phyloP scores from a whole-genome alignment of 139 green algal genomes.

The Micromonas pusilla region DNA sequence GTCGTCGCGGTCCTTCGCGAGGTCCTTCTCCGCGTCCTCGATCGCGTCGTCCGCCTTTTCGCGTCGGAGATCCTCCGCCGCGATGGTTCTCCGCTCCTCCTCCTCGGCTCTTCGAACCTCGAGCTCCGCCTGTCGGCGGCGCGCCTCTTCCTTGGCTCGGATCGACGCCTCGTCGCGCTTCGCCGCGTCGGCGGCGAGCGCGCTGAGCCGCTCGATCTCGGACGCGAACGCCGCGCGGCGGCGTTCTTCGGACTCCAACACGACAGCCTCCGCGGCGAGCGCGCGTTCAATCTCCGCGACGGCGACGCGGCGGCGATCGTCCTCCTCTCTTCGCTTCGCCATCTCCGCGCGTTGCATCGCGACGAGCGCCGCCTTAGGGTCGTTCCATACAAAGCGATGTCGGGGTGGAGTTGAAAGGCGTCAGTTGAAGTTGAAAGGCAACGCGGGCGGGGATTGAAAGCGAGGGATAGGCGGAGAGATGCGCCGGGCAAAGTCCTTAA shows the following conservation, averaged over 20 bases:
- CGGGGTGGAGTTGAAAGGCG: too few species aligned
- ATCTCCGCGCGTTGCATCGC: neutral
- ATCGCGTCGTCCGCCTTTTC: neutral
- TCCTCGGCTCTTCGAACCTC: neutral
- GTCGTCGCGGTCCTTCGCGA: neutral
- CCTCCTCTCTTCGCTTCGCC: neutral
- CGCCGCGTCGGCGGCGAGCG: neutral
- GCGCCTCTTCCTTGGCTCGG: neutral
- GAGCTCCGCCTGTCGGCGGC: neutral
- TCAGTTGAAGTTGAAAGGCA: too few species aligned
- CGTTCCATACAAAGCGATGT: too few species aligned
- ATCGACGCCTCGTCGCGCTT: neutral
- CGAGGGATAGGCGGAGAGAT: too few species aligned
- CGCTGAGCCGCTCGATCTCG: neutral
- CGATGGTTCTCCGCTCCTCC: neutral
- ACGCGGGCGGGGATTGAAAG: too few species aligned
- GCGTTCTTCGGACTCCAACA: neutral
- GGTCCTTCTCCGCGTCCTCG: neutral
- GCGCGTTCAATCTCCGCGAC: neutral
- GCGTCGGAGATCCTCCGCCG: neutral
- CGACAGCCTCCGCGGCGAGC: neutral
- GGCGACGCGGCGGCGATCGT: neutral
- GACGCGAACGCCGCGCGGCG: neutral
- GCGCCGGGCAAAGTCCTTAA: too few species aligned
- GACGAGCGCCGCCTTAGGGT: neutral